Evolutionary conservation across 1,284 basidiomycete species (phyloP), one percentile per base, ranked within the genome.

Genomic region (Vanrija pseudolonga): DNA sequence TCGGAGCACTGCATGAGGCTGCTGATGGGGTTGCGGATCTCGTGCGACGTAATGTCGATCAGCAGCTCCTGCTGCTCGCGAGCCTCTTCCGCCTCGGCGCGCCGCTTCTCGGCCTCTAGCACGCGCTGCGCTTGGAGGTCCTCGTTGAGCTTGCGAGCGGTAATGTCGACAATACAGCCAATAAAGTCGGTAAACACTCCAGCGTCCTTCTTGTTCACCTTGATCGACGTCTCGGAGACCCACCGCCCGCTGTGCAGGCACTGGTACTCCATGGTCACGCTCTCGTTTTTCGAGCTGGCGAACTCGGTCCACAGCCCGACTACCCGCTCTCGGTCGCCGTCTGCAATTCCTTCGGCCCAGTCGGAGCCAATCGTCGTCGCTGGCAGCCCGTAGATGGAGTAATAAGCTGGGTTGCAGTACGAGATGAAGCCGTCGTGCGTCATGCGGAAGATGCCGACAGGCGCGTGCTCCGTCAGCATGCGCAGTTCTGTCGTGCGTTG

Each of bases 11-110:
- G 48, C 22, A 57, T 38, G 26, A 47, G 45, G 11, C 22, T 51
- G 37, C 45, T 50, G 40, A 45, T 63, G 26, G 60, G 57, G 43
- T 50, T 53, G 20, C 73, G 63, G 22, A 76, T 68, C 48, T 76
- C 73, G 55, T 76, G 73, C 3, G 69, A 71, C 3, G 71, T 73
- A 26, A 76, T 69, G 47, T 76, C 73, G 43, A 76, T 71, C 39
- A 76, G 50, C 20, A 74, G 56, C 56, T 72, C 71, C 53, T 74
- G 70, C 47, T 72, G 69, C 7, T 61, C 49, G 46, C 69, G 68
- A 8, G 69, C 68, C 42, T 69, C 71, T 52, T 72, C 72, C 1
- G 73, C 72, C 55, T 72, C 71, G 3, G 61, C 19, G 15, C 68
- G 57, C 20, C 71, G 51, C 43, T 67, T 56, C 41, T 75, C 67